Percentiles rank a stretch among this genome's conserved stretches.
phyloP scores from a whole-genome alignment of 192 early-diverging fungal species.

The Backusella mclennaniae region DNA sequence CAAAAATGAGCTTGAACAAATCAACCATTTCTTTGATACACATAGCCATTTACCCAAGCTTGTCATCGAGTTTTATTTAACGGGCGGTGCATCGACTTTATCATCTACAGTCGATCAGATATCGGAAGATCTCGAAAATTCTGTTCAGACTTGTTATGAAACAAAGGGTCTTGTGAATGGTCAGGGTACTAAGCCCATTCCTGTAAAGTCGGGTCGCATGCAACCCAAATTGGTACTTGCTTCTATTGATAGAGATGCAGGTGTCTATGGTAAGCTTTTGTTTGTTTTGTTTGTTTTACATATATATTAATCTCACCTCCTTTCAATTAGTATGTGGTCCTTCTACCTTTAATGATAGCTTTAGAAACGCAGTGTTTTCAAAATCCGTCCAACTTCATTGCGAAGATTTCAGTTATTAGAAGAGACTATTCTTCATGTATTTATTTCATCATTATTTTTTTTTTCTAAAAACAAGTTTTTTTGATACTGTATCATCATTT shows the following conservation, averaged over 20 bases:
- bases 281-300: not conserved
- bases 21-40: not conserved
- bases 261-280: not conserved
- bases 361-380: slow-evolving; percentile 23
- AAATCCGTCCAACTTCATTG: slow-evolving; percentile 15
- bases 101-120: not conserved
- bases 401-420: slow-evolving; percentile 23
- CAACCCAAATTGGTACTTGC: not conserved
- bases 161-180: not conserved
- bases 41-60: slow-evolving; percentile 8
- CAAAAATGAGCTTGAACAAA: slow-evolving; percentile 8
- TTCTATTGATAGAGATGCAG: not conserved
- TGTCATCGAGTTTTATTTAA: slow-evolving; percentile 4
- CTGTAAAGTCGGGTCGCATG: not conserved
- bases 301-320: not conserved
- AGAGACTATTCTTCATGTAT: not conserved
- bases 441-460: not conserved
- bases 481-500: not conserved
- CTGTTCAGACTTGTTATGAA: not conserved
- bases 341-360: slow-evolving; percentile 10
- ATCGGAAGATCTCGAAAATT: not conserved
- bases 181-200: not conserved
- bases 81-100: not conserved
- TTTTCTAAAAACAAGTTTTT: not conserved
- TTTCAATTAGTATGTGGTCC: slow-evolving; percentile 33